Evolutionary conservation across 2,329 filamentous ascomycete species (phyloP).

Genomic region (Trichoderma endophyticum): DNA sequence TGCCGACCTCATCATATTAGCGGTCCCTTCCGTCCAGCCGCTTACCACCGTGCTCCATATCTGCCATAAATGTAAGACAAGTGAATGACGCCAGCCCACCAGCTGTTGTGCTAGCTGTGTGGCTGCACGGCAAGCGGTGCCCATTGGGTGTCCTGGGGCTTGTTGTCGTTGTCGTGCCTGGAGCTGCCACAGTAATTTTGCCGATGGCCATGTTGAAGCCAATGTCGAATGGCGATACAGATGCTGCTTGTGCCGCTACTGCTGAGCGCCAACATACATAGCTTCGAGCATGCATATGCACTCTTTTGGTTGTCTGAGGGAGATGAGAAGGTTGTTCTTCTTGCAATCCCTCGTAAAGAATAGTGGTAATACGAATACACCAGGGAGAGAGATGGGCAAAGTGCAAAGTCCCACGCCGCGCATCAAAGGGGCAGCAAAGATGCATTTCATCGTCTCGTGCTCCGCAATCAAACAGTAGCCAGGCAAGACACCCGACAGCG

Average conservation of each 20-base stretch:
- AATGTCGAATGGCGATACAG: neutral
- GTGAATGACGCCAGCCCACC: neutral
- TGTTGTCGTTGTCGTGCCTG: neutral
- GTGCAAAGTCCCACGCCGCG: neutral
- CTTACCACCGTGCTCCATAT: conserved; percentile 7
- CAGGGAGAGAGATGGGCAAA: neutral
- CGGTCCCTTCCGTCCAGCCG: conserved; percentile 20
- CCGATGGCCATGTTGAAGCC: neutral
- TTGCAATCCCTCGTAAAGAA: neutral
- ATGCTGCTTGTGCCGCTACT: neutral
- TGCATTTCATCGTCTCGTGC: conserved; percentile 2
- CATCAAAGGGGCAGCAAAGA: neutral
- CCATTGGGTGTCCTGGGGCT: neutral
- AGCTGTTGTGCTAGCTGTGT: neutral
- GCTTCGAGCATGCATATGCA: neutral
- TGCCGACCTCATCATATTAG: conserved; percentile 14
- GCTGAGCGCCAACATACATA: neutral
- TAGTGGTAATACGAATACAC: neutral
- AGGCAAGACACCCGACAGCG: neutral
- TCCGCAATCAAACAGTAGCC: neutral
- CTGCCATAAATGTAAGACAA: conserved; percentile 1
- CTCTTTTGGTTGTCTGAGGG: neutral
- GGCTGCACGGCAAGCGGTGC: neutral
- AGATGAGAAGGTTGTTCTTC: too few species aligned
- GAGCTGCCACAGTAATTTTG: neutral